These are phyloP conservation scores for Cladosporium sp. DNA, from an alignment of 2,329 filamentous ascomycete genomes.

Conservation along the genomic window DNA sequence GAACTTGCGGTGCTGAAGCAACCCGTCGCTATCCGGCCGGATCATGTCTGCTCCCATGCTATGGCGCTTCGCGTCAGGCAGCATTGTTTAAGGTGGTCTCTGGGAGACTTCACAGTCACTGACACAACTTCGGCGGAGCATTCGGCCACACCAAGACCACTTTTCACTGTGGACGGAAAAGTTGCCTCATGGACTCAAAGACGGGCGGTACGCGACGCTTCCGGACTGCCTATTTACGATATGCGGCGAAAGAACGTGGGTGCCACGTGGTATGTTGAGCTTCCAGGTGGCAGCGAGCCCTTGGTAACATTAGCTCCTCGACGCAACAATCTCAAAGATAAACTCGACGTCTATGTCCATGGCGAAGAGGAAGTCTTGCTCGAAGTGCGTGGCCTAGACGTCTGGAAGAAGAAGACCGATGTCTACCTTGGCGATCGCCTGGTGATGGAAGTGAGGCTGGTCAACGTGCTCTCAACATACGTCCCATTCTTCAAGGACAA, in stretches of 20 bases:
- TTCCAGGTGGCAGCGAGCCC: slow-evolving; percentile 14
- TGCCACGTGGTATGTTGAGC: slow-evolving; percentile 20
- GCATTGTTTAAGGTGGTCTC: slow-evolving; percentile 6
- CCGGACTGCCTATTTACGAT: slow-evolving; percentile 21
- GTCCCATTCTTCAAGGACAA: slow-evolving; percentile 15
- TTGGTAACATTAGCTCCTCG: slow-evolving; percentile 18
- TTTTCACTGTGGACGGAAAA: slow-evolving; percentile 14
- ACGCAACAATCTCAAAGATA: slow-evolving; percentile 16
- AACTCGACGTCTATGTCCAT: slow-evolving; percentile 16
- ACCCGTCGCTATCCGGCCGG: slow-evolving; percentile 9
- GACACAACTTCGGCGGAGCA: not conserved
- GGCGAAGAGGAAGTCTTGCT: slow-evolving; percentile 14
- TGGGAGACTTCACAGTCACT: slow-evolving; percentile 7
- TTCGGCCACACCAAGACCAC: not conserved
- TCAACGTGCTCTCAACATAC: slow-evolving; percentile 18
- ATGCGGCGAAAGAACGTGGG: slow-evolving; percentile 19
- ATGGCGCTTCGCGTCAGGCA: slow-evolving; percentile 12
- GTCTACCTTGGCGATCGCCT: slow-evolving; percentile 17
- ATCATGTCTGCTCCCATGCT: slow-evolving; percentile 4
- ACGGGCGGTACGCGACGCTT: slow-evolving; percentile 20
- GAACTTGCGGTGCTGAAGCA: not conserved
- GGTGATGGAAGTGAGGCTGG: slow-evolving; percentile 19
- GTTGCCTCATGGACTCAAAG: slow-evolving; percentile 10
- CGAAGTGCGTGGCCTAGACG: slow-evolving; percentile 19
- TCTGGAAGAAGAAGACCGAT: slow-evolving; percentile 18